phyloP scores from a whole-genome alignment of 2,329 filamentous ascomycete species.

The Penicillium sp. region DNA sequence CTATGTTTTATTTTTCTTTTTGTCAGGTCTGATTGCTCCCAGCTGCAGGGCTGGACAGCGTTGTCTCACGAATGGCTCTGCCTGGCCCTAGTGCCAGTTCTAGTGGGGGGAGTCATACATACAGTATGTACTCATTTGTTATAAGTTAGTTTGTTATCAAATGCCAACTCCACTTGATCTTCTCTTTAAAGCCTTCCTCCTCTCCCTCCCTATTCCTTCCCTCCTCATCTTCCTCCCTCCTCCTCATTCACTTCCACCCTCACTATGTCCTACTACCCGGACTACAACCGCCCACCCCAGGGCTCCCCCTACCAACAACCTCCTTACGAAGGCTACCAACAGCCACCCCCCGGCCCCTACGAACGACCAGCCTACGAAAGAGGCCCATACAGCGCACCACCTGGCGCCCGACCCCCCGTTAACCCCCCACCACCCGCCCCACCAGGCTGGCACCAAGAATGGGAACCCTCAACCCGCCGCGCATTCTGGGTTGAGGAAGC shows the following conservation, averaged over 20 bases:
- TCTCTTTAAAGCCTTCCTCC: constrained; percentile 16
- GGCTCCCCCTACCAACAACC: constrained; percentile 22
- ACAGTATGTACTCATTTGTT: too few relatives aligned
- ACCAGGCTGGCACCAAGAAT: constrained; percentile 66
- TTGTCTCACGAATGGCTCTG: constrained; percentile 15
- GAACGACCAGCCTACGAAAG: constrained; percentile 39
- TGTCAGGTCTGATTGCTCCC: neutral
- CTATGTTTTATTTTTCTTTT: neutral
- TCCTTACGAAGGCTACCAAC: constrained; percentile 17
- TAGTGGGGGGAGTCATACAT: neutral
- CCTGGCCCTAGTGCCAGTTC: constrained; percentile 12
- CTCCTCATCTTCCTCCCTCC: neutral
- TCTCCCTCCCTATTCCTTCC: neutral
- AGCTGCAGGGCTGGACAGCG: neutral
- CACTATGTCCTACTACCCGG: constrained; percentile 30
- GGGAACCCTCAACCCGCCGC: constrained; percentile 63
- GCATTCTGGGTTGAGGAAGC: constrained; percentile 69
- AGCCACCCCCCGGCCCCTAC: constrained; percentile 8
- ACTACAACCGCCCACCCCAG: constrained; percentile 28
- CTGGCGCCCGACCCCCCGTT: constrained; percentile 35
- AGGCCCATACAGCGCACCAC: constrained; percentile 29
- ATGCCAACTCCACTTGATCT: constrained; percentile 6
- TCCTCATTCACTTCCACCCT: neutral
- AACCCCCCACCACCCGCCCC: constrained; percentile 58
- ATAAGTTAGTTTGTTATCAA: too few relatives aligned